Evolutionary conservation across 1,284 basidiomycete genomes (phyloP).

Genomic region (Calocybe gambosa): DNA sequence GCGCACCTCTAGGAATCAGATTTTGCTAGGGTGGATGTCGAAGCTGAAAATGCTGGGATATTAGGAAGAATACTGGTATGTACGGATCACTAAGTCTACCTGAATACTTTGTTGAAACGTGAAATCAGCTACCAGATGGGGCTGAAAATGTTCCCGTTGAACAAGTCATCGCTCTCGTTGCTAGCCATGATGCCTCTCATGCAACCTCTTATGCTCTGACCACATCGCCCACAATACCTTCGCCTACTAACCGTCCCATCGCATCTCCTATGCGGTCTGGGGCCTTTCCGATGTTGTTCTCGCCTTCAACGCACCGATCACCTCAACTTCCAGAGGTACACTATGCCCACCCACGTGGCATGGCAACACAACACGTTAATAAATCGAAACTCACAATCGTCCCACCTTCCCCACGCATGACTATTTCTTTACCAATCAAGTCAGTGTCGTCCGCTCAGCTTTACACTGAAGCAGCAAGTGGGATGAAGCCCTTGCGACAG

Average conservation of each 20-base stretch:
- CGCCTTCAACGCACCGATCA: conserved; percentile 21
- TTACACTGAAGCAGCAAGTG: neutral
- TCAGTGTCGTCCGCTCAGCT: conserved; percentile 8
- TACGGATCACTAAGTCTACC: neutral
- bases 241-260: conserved; percentile 17
- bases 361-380: conserved; percentile 12
- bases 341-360: conserved; percentile 17
- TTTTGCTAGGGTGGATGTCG: conserved; percentile 31
- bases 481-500: neutral
- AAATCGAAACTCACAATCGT: conserved; percentile 13
- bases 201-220: conserved; percentile 15
- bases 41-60: conserved; percentile 33
- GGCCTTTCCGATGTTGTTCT: conserved; percentile 17
- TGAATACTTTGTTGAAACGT: neutral
- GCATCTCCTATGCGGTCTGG: conserved; percentile 17
- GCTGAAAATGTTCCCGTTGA: conserved; percentile 35
- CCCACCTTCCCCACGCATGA: conserved; percentile 14
- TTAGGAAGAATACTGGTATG: conserved; percentile 35
- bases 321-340: conserved; percentile 26
- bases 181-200: conserved; percentile 21
- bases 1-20: conserved; percentile 28
- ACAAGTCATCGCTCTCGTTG: conserved; percentile 34
- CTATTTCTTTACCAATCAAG: conserved; percentile 5
- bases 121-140: conserved; percentile 31
- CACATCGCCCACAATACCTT: conserved; percentile 21